phyloP scores from a whole-genome alignment of 345 rosid species.

The Gossypium anomalum region DNA sequence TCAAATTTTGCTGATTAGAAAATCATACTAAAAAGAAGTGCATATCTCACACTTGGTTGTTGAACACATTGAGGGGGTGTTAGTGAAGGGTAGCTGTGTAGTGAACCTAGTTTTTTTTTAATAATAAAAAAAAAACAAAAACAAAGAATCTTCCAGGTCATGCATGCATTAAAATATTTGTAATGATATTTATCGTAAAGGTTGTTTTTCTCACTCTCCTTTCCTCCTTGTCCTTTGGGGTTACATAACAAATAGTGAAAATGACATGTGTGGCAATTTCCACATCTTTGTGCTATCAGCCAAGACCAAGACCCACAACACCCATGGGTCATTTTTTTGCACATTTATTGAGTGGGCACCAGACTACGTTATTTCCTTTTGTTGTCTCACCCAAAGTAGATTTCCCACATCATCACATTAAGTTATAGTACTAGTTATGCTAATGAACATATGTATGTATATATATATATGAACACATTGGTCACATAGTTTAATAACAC shows the following conservation, averaged over 20 bases:
- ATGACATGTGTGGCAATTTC: not conserved
- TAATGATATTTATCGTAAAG: not conserved
- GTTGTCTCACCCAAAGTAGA: not conserved
- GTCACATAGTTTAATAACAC: not conserved
- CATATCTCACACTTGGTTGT: too few species aligned
- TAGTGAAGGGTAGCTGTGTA: not conserved
- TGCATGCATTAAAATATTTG: slow-evolving; percentile 7
- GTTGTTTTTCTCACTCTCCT: too few species aligned
- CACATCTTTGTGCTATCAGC: not conserved
- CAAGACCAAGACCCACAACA: not conserved
- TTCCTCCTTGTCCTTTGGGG: not conserved
- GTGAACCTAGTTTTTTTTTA: not conserved
- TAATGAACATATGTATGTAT: not conserved
- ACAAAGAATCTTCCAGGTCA: slow-evolving; percentile 24
- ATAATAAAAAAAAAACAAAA: not conserved
- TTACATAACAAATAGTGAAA: not conserved
- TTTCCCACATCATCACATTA: not conserved
- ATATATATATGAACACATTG: not conserved
- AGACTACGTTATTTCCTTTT: not conserved
- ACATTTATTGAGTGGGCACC: not conserved
- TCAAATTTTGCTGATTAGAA: too few species aligned
- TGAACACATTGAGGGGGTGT: not conserved
- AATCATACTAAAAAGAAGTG: too few species aligned
- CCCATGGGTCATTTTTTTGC: not conserved
- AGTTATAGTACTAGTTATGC: too few species aligned